Evolutionary conservation across 495 filamentous ascomycete species (phyloP).

Genomic region (Neurospora pannonica): DNA sequence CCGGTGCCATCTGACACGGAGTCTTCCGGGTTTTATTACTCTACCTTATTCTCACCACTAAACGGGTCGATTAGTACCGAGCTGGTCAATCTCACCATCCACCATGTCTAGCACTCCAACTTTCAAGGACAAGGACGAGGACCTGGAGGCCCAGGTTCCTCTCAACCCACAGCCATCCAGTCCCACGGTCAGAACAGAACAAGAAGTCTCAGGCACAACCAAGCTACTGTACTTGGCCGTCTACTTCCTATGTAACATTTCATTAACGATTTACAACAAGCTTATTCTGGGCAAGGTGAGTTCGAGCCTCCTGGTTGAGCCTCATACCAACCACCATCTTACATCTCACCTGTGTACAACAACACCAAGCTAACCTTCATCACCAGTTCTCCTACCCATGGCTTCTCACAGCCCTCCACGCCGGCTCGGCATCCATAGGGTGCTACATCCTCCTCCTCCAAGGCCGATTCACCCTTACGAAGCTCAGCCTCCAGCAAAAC

Average conservation of each 20-base stretch:
- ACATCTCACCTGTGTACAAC: constrained; percentile 1
- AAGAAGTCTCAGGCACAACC: constrained; percentile 19
- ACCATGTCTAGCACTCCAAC: not conserved
- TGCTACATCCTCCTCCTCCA: constrained; percentile 36
- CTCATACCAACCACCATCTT: not conserved
- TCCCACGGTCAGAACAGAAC: constrained; percentile 12
- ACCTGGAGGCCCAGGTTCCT: constrained; percentile 14
- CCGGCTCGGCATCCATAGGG: constrained; percentile 39
- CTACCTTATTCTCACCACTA: not conserved
- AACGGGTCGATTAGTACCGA: not conserved
- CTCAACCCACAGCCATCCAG: constrained; percentile 1
- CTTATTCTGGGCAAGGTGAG: constrained; percentile 41
- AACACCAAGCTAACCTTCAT: not conserved
- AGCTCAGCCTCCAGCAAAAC: constrained; percentile 36
- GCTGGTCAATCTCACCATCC: not conserved
- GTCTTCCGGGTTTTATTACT: not conserved
- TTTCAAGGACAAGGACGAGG: constrained; percentile 8
- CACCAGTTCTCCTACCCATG: constrained; percentile 45
- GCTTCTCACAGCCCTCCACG: constrained; percentile 46
- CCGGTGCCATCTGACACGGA: not conserved
- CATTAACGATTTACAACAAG: constrained; percentile 47
- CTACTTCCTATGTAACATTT: constrained; percentile 45
- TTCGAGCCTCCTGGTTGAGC: not conserved
- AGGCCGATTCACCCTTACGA: constrained; percentile 38
- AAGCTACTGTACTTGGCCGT: constrained; percentile 36